Conservation (phyloP, 495 filamentous ascomycete genomes). For the Parathielavia appendiculata region DNA sequence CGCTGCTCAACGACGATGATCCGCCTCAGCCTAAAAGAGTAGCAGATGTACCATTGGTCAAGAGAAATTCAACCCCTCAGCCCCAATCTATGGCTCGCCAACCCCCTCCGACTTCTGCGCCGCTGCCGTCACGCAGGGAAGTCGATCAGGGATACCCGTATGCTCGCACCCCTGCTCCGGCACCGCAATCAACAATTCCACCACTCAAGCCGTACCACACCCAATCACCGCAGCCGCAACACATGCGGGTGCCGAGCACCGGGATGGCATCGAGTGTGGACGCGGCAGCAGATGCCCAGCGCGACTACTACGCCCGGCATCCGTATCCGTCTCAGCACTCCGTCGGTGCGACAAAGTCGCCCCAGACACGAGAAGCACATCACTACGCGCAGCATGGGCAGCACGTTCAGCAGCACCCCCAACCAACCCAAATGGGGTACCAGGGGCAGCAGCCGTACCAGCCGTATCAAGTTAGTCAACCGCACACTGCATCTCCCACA, state of each 20-base stretch:
- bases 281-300: slow-evolving; percentile 24
- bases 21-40: slow-evolving; percentile 42
- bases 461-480: slow-evolving; percentile 29
- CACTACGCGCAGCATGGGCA: slow-evolving; percentile 31
- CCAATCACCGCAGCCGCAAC: slow-evolving; percentile 39
- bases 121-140: slow-evolving; percentile 36
- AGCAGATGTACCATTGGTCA: slow-evolving; percentile 33
- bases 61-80: slow-evolving; percentile 43
- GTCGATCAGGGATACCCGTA: slow-evolving; percentile 37
- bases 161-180: slow-evolving; percentile 33
- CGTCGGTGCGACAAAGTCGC: slow-evolving; percentile 33
- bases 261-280: slow-evolving; percentile 32
- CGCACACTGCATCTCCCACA: slow-evolving; percentile 34
- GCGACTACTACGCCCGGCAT: slow-evolving; percentile 42
- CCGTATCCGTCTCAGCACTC: slow-evolving; percentile 34
- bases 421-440: slow-evolving; percentile 19
- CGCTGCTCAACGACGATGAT: slow-evolving; percentile 47
- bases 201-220: slow-evolving; percentile 44
- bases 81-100: slow-evolving; percentile 38
- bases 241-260: slow-evolving; percentile 36
- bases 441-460: slow-evolving; percentile 24
- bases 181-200: slow-evolving; percentile 41
- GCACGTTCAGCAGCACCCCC: slow-evolving; percentile 21
- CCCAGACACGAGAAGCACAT: slow-evolving; percentile 39
- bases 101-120: slow-evolving; percentile 29